A percentile compares a stretch with the other conserved stretches of the same genome.
Conservation (phyloP, 169 alveolate genomes). For the Plasmodium gonderi region DNA sequence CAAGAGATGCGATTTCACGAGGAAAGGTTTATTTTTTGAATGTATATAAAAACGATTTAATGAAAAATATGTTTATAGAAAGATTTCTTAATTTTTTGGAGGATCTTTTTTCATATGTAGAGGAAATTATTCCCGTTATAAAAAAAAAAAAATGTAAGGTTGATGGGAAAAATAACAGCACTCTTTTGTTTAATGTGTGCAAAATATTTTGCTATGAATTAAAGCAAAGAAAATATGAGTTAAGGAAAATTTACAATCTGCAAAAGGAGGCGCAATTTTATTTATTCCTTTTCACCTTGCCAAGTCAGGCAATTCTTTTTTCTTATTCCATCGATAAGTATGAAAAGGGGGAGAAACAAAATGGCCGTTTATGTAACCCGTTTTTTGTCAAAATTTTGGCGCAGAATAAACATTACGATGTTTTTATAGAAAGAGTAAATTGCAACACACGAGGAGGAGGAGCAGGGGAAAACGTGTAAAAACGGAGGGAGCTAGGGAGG, state of each 20-base stretch:
- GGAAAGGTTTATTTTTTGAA: constrained; percentile 32
- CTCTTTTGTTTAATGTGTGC: background rate
- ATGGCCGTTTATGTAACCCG: constrained; percentile 21
- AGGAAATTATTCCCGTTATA: background rate
- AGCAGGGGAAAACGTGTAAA: background rate
- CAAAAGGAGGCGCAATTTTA: constrained; percentile 11
- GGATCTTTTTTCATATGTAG: constrained; percentile 22
- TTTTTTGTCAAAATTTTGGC: constrained; percentile 37
- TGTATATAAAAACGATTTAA: constrained; percentile 24
- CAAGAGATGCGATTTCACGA: too few relatives aligned
- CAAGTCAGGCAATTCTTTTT: constrained; percentile 14
- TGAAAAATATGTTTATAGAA: constrained; percentile 49
- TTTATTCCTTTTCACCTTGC: constrained; percentile 18
- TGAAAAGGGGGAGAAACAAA: background rate
- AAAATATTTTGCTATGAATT: constrained; percentile 60
- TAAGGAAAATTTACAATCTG: constrained; percentile 5
- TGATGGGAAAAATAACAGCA: background rate
- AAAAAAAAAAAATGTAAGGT: background rate
- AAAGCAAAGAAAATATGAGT: background rate
- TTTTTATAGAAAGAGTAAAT: constrained; percentile 12
- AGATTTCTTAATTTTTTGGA: constrained; percentile 42
- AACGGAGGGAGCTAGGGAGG: background rate
- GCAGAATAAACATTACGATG: constrained; percentile 11
- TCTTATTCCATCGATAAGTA: constrained; percentile 6
- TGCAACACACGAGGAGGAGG: background rate